Base-by-base conservation (phyloP, 2,329 filamentous ascomycete genomes). In the Orbilia ellipsospora region DNA sequence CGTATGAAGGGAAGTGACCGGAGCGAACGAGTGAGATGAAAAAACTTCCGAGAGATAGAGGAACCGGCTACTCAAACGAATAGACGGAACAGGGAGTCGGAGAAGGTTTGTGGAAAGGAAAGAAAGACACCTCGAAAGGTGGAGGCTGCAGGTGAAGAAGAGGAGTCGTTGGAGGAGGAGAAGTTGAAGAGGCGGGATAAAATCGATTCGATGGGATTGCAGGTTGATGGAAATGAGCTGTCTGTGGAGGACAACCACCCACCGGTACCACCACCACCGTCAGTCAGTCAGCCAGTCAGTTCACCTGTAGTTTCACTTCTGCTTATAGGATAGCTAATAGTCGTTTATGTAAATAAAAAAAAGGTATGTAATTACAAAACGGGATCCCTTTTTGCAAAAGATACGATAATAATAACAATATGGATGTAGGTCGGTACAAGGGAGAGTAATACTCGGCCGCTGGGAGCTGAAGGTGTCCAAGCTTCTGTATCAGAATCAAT, bases 401-500 rank as follows among this genome's bases (percentile, higher is more conserved):
- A 36, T 36, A 36, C 10, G 8, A 36, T 36, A 36, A 36, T 36
- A 10, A 10, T 36, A 36, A 13, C 13, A 48, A 18, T 48, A 48
- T 48, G 15, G 16, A 5, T n/a, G 44, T 48, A 48, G 7, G 15
- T n/a, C 7, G 16, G 44, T 48, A n/a, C 44, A 48, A 48, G 44
- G 44, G 44, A 48, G 44, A 18, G 44, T 18, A 36, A 36, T 36
- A 36, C 10, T 10, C 31, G 31, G 31, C 31, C 31, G 5, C 31
- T 6, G 31, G 44, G 20, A 73, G 68, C 68, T 73, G 68, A 73
- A 45, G 13, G 23, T 26, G 56, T 69, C 65, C 40, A 65, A 73
- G 59, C 67, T 72, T 51, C 51, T 18, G 68, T 64, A 73, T 64
- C 68, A 73, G 68, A 61, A 44, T 73, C 65, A 73, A 73, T 73